A percentile compares a stretch with the other conserved stretches of the same genome.
Evolutionary conservation across 2,329 filamentous ascomycete species (phyloP).

Genomic region (Rasamsonia emersonii): DNA sequence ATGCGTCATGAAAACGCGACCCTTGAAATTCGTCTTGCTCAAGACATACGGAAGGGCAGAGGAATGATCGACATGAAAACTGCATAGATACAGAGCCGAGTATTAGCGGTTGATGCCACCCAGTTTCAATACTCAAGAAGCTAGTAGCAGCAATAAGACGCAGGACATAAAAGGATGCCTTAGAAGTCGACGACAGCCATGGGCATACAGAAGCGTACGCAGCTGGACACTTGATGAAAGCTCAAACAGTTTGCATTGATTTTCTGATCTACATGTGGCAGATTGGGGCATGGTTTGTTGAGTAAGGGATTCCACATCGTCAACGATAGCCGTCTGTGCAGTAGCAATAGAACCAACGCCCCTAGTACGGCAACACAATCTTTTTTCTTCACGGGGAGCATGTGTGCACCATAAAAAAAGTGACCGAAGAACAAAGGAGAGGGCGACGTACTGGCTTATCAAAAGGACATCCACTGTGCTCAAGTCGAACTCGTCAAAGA

Average conservation of each 20-base stretch:
- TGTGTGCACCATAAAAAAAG: constrained; percentile 6
- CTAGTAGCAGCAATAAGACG: constrained; percentile 2
- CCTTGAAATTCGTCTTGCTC: constrained; percentile 95
- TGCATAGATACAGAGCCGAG: constrained; percentile 29
- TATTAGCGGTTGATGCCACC: constrained; percentile 22
- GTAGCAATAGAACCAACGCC: no score
- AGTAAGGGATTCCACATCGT: constrained; percentile 7
- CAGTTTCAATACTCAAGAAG: no score
- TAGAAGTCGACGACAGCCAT: background rate
- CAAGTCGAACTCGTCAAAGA: constrained; percentile 97
- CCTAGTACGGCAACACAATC: no score
- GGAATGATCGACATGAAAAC: constrained; percentile 98
- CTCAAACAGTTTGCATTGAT: constrained; percentile 22
- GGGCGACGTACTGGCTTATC: constrained; percentile 88
- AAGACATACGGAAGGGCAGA: constrained; percentile 96
- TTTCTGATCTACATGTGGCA: constrained; percentile 28
- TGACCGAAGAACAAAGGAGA: no score
- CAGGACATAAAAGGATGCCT: background rate
- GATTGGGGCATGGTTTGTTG: constrained; percentile 7
- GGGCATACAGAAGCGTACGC: constrained; percentile 15
- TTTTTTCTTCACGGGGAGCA: constrained; percentile 4
- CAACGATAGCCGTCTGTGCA: no score
- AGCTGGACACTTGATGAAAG: constrained; percentile 9
- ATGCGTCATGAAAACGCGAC: constrained; percentile 97
- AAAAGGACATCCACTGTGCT: constrained; percentile 95